Conservation (phyloP, 2,329 filamentous ascomycete species). For the Sporothrix pallida region DNA sequence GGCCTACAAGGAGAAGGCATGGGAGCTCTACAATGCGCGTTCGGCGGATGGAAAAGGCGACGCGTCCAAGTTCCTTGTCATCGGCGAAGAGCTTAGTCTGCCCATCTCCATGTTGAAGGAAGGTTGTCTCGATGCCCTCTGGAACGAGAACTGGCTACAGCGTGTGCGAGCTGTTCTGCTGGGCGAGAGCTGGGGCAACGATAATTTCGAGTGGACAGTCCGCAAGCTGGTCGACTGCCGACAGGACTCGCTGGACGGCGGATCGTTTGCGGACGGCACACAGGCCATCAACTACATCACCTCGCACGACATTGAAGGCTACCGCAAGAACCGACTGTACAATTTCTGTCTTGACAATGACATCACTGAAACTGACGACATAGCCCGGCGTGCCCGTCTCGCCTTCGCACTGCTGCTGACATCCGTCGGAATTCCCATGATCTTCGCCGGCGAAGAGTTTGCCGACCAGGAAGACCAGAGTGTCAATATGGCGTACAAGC, state of each 20-base stretch:
- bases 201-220: slow-evolving; percentile 40
- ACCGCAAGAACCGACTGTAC: slow-evolving; percentile 40
- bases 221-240: slow-evolving; percentile 39
- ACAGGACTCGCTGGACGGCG: slow-evolving; percentile 34
- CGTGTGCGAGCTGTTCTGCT: slow-evolving; percentile 38
- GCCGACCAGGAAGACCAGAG: slow-evolving; percentile 41
- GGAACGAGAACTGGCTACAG: slow-evolving; percentile 41
- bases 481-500: slow-evolving; percentile 39
- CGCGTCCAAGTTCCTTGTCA: slow-evolving; percentile 39
- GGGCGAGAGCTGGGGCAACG: slow-evolving; percentile 35
- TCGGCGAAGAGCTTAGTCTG: slow-evolving; percentile 41
- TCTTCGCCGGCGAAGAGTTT: slow-evolving; percentile 43
- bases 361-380: slow-evolving; percentile 34
- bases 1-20: slow-evolving; percentile 39
- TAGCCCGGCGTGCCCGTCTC: slow-evolving; percentile 37
- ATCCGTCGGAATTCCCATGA: slow-evolving; percentile 42
- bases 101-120: slow-evolving; percentile 38
- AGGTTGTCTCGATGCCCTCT: slow-evolving; percentile 39
- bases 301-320: slow-evolving; percentile 42
- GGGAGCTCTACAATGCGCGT: slow-evolving; percentile 37
- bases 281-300: slow-evolving; percentile 43
- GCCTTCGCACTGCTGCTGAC: slow-evolving; percentile 41
- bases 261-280: slow-evolving; percentile 37
- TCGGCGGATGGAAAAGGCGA: slow-evolving; percentile 30
- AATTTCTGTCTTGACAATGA: slow-evolving; percentile 38